Evolutionary conservation across 129 eudicot genomes (phyloP).

Genomic region (Centaurea solstitialis): DNA sequence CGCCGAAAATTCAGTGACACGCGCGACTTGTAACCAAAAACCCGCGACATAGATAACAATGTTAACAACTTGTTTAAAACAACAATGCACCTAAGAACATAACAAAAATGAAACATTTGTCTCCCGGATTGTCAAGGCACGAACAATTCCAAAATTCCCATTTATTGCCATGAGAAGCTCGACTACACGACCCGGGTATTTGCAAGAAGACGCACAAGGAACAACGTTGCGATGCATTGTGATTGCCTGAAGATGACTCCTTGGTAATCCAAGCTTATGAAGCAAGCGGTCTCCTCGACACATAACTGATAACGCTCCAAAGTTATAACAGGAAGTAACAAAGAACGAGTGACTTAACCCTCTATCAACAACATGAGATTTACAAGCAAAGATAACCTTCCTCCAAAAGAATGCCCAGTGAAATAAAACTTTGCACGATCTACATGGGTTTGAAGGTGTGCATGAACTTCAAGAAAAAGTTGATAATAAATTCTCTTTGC

Average conservation of each 20-base stretch:
- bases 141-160: conserved; percentile 82
- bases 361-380: conserved; percentile 89
- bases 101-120: background rate
- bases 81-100: background rate
- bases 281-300: conserved; percentile 92
- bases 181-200: conserved; percentile 81
- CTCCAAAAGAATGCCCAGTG: conserved; percentile 99
- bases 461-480: conserved; percentile 81
- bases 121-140: conserved; percentile 75
- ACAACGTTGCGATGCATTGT: conserved; percentile 93
- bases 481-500: conserved; percentile 95
- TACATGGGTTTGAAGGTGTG: conserved; percentile 57
- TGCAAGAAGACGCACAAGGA: conserved; percentile 96
- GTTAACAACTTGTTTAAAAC: background rate
- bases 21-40: too few relatives aligned
- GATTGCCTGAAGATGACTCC: conserved; percentile 75
- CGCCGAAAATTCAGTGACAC: too few relatives aligned
- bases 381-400: conserved; percentile 82
- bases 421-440: conserved; percentile 72
- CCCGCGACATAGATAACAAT: background rate
- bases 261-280: conserved; percentile 69
- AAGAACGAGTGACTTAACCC: conserved; percentile 66
- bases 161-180: conserved; percentile 81
- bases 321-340: conserved; percentile 88
- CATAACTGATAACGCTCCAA: conserved; percentile 88